A percentile compares a stretch with the other conserved stretches of the same genome.
Conservation (phyloP, 192 early-diverging fungal species). For the Gaertneriomyces semiglobifer region DNA sequence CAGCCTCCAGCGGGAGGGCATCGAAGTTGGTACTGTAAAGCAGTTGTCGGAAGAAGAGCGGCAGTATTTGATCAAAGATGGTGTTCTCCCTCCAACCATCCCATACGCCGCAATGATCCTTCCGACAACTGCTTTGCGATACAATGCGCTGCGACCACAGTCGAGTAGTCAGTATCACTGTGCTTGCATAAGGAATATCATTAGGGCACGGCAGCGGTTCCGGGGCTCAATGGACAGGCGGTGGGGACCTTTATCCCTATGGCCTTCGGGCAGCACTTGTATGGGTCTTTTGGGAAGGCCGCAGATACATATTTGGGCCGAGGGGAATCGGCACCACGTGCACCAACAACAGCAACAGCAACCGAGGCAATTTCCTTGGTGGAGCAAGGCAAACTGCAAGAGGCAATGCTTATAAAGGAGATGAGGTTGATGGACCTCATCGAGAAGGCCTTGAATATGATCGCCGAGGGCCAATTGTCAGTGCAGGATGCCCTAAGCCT, state of each 20-base stretch:
- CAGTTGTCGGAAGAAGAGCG: constrained; percentile 1
- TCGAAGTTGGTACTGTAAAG: background rate
- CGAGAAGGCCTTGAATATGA: too few species aligned
- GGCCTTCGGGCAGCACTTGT: background rate
- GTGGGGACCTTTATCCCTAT: constrained; percentile 5
- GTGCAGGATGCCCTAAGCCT: too few species aligned
- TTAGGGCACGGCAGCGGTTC: background rate
- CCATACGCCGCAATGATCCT: constrained; percentile 5
- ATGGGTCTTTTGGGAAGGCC: background rate
- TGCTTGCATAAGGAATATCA: constrained; percentile 2
- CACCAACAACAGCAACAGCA: background rate
- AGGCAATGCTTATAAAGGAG: background rate
- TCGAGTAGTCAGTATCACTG: constrained; percentile 3
- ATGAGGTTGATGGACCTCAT: too few species aligned
- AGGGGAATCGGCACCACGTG: background rate
- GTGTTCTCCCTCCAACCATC: constrained; percentile 3
- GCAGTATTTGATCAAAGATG: background rate
- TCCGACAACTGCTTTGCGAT: background rate
- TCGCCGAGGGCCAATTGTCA: too few species aligned
- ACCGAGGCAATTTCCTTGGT: background rate
- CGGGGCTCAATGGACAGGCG: constrained; percentile 1
- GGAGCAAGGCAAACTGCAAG: background rate
- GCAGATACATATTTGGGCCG: background rate
- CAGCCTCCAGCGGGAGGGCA: background rate
- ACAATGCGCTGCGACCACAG: background rate